A percentile compares a stretch with the other conserved stretches of the same genome.
phyloP scores from a whole-genome alignment of 192 early-diverging fungal species.

The Coemansia sp. region DNA sequence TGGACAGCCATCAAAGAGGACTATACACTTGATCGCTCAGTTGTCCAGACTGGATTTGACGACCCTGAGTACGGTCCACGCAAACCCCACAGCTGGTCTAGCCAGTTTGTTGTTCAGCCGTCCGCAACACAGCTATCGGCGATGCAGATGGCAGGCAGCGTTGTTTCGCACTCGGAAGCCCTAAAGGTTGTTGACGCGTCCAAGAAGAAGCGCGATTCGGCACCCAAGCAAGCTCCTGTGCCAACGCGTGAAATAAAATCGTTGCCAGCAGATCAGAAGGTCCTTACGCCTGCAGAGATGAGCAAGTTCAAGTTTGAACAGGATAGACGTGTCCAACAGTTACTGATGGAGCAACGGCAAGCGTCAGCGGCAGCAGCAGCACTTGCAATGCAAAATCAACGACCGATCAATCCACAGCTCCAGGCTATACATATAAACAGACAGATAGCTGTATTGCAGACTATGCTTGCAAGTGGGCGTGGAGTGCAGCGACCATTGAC shows the following conservation, averaged over 20 bases:
- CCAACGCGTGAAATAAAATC: conserved; percentile 47
- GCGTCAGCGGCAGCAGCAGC: conserved; percentile 38
- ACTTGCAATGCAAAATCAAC: conserved; percentile 41
- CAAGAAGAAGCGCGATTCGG: conserved; percentile 42
- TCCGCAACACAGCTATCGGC: conserved; percentile 15
- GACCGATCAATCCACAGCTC: conserved; percentile 18
- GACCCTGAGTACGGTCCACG: conserved; percentile 44
- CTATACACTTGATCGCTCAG: conserved; percentile 31
- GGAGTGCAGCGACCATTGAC: conserved; percentile 36
- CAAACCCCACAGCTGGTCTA: conserved; percentile 29
- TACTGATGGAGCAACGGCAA: conserved; percentile 48
- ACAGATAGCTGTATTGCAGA: conserved; percentile 35
- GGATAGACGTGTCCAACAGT: conserved; percentile 40
- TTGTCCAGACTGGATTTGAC: conserved; percentile 44
- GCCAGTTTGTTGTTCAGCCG: conserved; percentile 26
- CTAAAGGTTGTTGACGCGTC: conserved; percentile 29
- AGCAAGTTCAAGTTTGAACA: conserved; percentile 43
- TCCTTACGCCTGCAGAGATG: conserved; percentile 46
- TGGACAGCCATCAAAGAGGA: conserved; percentile 49
- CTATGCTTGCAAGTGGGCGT: conserved; percentile 27
- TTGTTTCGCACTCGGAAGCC: conserved; percentile 39
- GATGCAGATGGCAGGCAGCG: conserved; percentile 40
- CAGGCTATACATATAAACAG: conserved; percentile 21
- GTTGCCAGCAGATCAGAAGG: conserved; percentile 36
- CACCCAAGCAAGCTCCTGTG: conserved; percentile 23